Percentiles rank a stretch among this genome's conserved stretches.
These are phyloP conservation scores for Luffa acutangula DNA, from an alignment of 306 rosid genomes.

Conservation along the genomic window DNA sequence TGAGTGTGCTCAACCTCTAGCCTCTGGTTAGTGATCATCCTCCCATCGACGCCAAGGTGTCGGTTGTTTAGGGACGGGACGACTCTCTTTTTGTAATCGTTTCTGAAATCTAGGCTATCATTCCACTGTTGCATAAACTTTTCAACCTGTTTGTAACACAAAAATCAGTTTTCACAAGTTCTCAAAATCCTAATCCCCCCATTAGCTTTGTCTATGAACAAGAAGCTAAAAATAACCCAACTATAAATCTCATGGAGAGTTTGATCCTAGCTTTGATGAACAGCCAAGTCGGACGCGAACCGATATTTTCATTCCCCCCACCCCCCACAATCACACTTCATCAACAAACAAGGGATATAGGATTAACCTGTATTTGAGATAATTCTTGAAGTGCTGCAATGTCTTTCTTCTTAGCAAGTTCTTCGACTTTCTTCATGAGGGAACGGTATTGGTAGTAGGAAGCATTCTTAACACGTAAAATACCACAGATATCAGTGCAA, in stretches of 20 bases:
- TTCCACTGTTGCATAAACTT: slow-evolving; percentile 14
- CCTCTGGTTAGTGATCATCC: neutral
- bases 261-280: neutral
- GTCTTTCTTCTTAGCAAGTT: slow-evolving; percentile 10
- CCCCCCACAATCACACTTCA: neutral
- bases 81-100: slow-evolving; percentile 9
- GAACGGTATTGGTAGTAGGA: slow-evolving; percentile 4
- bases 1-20: neutral
- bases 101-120: neutral
- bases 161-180: neutral
- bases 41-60: neutral
- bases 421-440: neutral
- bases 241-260: neutral
- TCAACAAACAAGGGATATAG: neutral
- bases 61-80: neutral
- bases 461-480: slow-evolving; percentile 3
- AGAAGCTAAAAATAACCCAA: neutral
- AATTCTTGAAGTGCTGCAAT: slow-evolving; percentile 1
- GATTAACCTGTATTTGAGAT: slow-evolving; percentile 8
- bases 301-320: neutral
- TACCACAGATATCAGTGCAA: neutral
- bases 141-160: neutral
- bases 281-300: no score
- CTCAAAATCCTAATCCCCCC: neutral
- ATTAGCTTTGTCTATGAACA: neutral